Evolutionary conservation across 192 early-diverging fungal genomes (phyloP).

Genomic region (Backusella sp.): DNA sequence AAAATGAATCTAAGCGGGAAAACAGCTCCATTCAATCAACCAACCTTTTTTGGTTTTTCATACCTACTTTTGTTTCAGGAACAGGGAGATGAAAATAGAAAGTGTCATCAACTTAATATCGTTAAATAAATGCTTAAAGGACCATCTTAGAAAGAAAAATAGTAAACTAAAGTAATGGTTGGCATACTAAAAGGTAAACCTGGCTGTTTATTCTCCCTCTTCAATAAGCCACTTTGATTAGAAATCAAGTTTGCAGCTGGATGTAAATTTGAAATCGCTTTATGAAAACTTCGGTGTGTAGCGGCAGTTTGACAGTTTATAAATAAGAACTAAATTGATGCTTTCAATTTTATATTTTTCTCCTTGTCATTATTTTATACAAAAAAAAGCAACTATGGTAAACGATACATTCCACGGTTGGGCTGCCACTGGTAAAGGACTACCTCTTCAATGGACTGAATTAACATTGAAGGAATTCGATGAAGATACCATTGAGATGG

Average conservation of each 20-base stretch:
- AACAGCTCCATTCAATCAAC: not conserved
- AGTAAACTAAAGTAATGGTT: not conserved
- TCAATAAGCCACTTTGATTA: not conserved
- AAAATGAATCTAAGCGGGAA: not conserved
- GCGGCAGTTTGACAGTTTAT: not conserved
- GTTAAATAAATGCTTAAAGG: not conserved
- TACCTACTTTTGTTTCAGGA: not conserved
- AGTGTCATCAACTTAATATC: not conserved
- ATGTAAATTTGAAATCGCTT: not conserved
- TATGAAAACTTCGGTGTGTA: not conserved
- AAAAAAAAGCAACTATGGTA: constrained; percentile 15
- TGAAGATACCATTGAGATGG: constrained; percentile 46
- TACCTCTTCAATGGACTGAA: constrained; percentile 25
- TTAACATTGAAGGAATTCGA: constrained; percentile 36
- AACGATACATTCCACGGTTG: constrained; percentile 29
- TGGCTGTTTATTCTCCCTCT: not conserved
- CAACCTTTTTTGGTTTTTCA: not conserved
- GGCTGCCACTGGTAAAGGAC: constrained; percentile 21
- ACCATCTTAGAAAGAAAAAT: not conserved
- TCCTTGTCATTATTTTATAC: not conserved
- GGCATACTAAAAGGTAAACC: not conserved
- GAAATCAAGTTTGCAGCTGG: not conserved
- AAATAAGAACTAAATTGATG: not conserved
- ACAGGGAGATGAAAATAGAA: not conserved
- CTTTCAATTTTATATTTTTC: not conserved